Conservation (phyloP, 768 basidiomycete species). For the Leccinum incarnatum region DNA sequence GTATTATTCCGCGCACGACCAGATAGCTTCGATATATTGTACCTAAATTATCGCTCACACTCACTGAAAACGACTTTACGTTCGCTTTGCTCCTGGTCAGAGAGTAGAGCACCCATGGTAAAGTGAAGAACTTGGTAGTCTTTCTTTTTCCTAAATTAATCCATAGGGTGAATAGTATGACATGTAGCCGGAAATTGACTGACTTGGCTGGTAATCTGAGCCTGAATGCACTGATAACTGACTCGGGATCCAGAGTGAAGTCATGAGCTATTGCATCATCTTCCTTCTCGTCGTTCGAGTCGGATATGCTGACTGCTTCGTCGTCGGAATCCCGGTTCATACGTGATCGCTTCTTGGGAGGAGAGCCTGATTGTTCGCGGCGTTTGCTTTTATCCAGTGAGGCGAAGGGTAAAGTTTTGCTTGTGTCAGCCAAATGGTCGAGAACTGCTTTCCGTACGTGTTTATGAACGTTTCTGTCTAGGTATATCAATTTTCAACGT, state of each 20-base stretch:
- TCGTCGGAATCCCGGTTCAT: constrained; percentile 24
- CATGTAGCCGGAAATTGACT: constrained; percentile 20
- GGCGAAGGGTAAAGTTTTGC: constrained; percentile 7
- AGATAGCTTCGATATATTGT: neutral
- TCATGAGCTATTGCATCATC: constrained; percentile 1
- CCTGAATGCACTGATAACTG: constrained; percentile 48
- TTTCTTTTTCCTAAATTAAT: constrained; percentile 32
- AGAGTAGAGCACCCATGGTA: constrained; percentile 63
- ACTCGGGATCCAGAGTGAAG: constrained; percentile 27
- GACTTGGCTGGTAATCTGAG: constrained; percentile 41
- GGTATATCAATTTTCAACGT: neutral
- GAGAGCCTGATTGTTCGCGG: constrained; percentile 18
- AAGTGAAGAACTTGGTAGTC: constrained; percentile 86
- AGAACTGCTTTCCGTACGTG: constrained; percentile 23
- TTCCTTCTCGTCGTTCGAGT: constrained; percentile 13
- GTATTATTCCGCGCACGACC: neutral
- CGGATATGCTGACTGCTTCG: constrained; percentile 23
- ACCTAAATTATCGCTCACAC: constrained; percentile 25
- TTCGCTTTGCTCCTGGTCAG: constrained; percentile 45
- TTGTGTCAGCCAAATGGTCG: constrained; percentile 2
- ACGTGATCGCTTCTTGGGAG: constrained; percentile 31
- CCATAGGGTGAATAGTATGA: neutral
- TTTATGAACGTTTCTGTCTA: constrained; percentile 12
- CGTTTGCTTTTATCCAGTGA: constrained; percentile 22
- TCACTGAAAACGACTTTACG: constrained; percentile 56